Evolutionary conservation across 495 filamentous ascomycete species (phyloP).

Genomic region (Hyaloscypha finlandica): DNA sequence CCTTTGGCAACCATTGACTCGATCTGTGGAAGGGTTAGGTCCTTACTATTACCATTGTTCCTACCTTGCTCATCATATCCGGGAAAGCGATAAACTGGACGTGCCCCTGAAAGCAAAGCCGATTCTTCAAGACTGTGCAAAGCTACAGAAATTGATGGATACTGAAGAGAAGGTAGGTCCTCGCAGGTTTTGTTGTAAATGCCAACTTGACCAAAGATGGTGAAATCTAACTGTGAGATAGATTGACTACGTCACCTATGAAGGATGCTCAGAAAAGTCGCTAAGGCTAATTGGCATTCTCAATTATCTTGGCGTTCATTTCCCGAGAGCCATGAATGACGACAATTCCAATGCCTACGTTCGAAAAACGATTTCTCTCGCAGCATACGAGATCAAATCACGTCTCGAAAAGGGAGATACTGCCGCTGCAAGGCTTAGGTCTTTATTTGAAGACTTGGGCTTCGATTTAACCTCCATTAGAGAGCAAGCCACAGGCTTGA

Average conservation of each 20-base stretch:
- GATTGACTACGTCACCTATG: slow-evolving; percentile 18
- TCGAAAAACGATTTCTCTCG: slow-evolving; percentile 35
- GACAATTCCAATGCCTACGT: slow-evolving; percentile 38
- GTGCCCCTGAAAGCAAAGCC: slow-evolving; percentile 13
- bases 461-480: slow-evolving; percentile 8
- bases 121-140: slow-evolving; percentile 9
- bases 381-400: slow-evolving; percentile 28
- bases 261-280: slow-evolving; percentile 21
- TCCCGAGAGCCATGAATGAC: slow-evolving; percentile 35
- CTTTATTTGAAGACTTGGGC: slow-evolving; percentile 19
- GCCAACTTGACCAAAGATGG: neutral
- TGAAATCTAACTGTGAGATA: slow-evolving; percentile 10
- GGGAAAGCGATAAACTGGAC: neutral
- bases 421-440: slow-evolving; percentile 10
- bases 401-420: neutral
- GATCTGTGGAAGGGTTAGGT: slow-evolving; percentile 42
- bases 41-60: slow-evolving; percentile 44
- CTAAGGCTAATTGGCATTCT: slow-evolving; percentile 38
- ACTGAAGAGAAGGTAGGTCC: slow-evolving; percentile 16
- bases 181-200: neutral
- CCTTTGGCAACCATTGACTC: slow-evolving; percentile 37
- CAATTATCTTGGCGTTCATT: slow-evolving; percentile 33
- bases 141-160: slow-evolving; percentile 13
- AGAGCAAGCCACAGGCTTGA: slow-evolving; percentile 31
- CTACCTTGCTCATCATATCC: slow-evolving; percentile 38